Evolutionary conservation across 1,284 basidiomycete genomes (phyloP), one percentile per base, ranked within the genome.

Genomic region (Thelephora terrestris): DNA sequence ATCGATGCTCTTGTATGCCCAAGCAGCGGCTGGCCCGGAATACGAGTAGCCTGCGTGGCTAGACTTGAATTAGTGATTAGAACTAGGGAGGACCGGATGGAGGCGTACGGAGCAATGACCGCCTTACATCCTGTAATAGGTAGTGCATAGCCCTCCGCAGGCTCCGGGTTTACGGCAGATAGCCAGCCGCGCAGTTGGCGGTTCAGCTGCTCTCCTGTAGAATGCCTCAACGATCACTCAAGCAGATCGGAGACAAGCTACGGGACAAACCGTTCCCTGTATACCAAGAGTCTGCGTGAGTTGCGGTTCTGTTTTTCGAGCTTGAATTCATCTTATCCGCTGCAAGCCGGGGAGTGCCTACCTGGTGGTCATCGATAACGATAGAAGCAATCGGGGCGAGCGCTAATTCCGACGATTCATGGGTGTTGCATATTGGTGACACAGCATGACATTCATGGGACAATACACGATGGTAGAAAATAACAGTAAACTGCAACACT

Each of bases 21-120:
- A 98, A 1, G 93, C 96, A 1, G 96, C 95, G 2, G 93, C 76
- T 5, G 82, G 82, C 21, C 96, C 96, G 49, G 93, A 97, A 65
- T 97, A 99, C 2, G 83, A 77, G 66, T 95, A 98, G 4, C 96
- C 96, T 1, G 96, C 96, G 65, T 99, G 96, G 3, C 93, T 95
- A 58, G 29, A 16, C 27, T 9, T 52, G 48, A n/a, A 7, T 32
- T 17, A 1, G 17, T 43, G 2, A 36, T 38, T 55, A 52, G 53
- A 57, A 39, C 36, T 47, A n/a, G 18, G 23, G 43, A 12, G n/a
- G 14, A 24, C 24, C 45, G 25, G 44, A 55, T 27, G 52, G 7
- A 36, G 23, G 69, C 85, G 56, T 58, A 95, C 91, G 96, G 96
- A n/a, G 86, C 94, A 50, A 99, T 96, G 61, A 99, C 77, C 7